A percentile compares a stretch with the other conserved stretches of the same genome.
phyloP scores from a whole-genome alignment of 2,329 filamentous ascomycete genomes.

The Lachnellula arida region DNA sequence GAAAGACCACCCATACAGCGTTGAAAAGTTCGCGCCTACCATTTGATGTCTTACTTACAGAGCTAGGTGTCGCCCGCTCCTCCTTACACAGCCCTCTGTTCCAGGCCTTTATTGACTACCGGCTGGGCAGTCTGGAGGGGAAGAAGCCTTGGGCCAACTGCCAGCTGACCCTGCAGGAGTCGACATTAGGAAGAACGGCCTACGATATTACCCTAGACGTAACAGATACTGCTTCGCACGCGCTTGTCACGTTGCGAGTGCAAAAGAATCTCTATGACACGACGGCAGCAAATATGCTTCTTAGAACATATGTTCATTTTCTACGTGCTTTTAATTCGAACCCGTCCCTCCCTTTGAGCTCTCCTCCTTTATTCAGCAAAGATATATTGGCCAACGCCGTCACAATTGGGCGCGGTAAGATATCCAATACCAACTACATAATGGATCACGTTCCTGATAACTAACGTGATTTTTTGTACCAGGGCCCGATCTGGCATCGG shows the following conservation, averaged over 20 bases:
- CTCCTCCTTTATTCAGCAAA: too few species aligned
- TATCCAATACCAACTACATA: too few species aligned
- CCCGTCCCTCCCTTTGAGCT: too few species aligned
- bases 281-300: slow-evolving; percentile 2
- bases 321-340: neutral
- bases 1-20: slow-evolving; percentile 11
- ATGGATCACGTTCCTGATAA: too few species aligned
- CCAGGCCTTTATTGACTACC: slow-evolving; percentile 42
- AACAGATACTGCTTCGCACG: slow-evolving; percentile 1
- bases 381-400: too few species aligned
- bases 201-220: slow-evolving; percentile 24
- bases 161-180: slow-evolving; percentile 15
- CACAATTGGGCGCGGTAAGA: too few species aligned
- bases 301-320: neutral
- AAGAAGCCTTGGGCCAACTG: slow-evolving; percentile 25
- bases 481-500: too few species aligned
- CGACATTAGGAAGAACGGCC: slow-evolving; percentile 16
- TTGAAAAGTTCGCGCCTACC: slow-evolving; percentile 12
- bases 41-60: slow-evolving; percentile 11
- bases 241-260: neutral
- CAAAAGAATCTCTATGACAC: slow-evolving; percentile 12
- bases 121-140: slow-evolving; percentile 30
- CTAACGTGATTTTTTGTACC: too few species aligned
- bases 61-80: slow-evolving; percentile 1
- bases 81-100: slow-evolving; percentile 15